Base-by-base conservation (phyloP, 305 asterid genomes). In the Fraxinus ornus region DNA sequence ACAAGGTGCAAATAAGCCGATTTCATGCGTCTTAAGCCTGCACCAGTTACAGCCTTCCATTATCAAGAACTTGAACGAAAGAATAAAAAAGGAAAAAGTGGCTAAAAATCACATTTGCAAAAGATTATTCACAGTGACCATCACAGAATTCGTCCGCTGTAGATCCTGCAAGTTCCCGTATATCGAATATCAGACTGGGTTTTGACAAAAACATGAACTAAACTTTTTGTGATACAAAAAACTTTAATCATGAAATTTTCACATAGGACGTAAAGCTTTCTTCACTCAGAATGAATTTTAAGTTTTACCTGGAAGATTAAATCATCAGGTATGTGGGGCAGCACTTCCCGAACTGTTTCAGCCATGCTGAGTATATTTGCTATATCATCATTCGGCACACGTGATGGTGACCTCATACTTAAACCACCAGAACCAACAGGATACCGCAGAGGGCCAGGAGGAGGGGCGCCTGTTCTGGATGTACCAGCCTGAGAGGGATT, bases 291-390 rank as follows among this genome's bases (percentile, higher is more conserved):
- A 62, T 22, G 19, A 44, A 44, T n/a, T n/a, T 13, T 57, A 17
- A 24, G 35, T n/a, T 80, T 30, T 84, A 94, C 98, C 98, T 92
- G 94, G 57, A 94, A 87, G 83, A 94, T 92, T 76, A 92, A 32
- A 81, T 92, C 95, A 79, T 90, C 95, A 36, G 95, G 95, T 80
- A 94, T 80, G 84, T 94, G 98, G 68, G 98, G 98, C 81, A 94
- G 87, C 71, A 93, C 94, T 86, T 93, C 98, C 81, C 94, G 83
- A 76, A 94, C 98, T 36, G 94, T 89, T 85, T 90, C 95, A 33
- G 95, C 97, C 95, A 94, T 91, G 70, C 92, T 86, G 80, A 90
- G 88, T 81, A 92, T 78, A 73, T 89, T 89, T 55, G 93, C 91
- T 80, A 92, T 79, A 88, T 85, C 86, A 78, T 83, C 94, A 77